These are phyloP conservation scores for Populus nigra DNA, from an alignment of 345 rosid species.

Conservation along the genomic window DNA sequence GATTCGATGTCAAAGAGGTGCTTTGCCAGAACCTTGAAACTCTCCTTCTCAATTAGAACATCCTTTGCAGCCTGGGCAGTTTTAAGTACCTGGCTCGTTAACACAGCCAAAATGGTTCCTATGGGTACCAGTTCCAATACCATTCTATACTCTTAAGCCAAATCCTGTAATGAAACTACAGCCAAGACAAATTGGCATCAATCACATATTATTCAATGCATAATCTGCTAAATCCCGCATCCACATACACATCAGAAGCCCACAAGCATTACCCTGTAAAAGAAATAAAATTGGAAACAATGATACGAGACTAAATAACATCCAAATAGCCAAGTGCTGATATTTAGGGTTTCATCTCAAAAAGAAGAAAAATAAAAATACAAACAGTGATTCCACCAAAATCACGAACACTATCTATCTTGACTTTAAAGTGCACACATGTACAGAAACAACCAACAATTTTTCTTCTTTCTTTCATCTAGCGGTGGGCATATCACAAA, in stretches of 20 bases:
- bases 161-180: background rate
- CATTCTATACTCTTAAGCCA: slow-evolving; percentile 23
- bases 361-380: too few relatives aligned
- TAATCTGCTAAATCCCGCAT: background rate
- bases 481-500: too few relatives aligned
- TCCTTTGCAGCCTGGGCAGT: slow-evolving; percentile 74
- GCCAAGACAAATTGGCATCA: background rate
- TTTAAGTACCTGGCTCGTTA: slow-evolving; percentile 57
- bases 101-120: slow-evolving; percentile 59
- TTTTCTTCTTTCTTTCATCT: too few relatives aligned
- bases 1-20: slow-evolving; percentile 68
- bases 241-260: background rate
- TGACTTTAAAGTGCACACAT: too few relatives aligned
- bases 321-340: background rate
- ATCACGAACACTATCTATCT: too few relatives aligned
- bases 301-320: background rate
- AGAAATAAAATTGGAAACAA: background rate
- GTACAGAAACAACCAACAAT: too few relatives aligned
- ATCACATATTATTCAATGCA: background rate
- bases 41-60: slow-evolving; percentile 55
- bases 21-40: slow-evolving; percentile 62
- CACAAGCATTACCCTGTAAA: background rate
- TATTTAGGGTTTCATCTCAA: background rate
- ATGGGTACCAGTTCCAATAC: slow-evolving; percentile 64
- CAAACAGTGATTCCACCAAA: too few relatives aligned